Conservation (phyloP, 2,329 filamentous ascomycete species). For the Pyrenochaeta sp. region DNA sequence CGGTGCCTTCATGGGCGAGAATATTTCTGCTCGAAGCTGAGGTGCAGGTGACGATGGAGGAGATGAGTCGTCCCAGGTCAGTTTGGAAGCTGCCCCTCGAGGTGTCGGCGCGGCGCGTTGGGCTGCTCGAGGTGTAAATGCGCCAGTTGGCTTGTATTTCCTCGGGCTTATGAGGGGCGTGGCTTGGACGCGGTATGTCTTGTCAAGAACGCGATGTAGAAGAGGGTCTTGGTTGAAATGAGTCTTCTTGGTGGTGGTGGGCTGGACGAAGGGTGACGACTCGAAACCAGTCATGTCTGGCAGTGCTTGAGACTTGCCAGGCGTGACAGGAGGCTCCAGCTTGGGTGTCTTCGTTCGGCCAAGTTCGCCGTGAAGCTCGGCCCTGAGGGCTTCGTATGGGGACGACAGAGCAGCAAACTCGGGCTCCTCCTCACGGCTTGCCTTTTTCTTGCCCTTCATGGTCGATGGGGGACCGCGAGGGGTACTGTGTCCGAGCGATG, state of each 20-base stretch:
- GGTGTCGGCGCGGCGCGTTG: slow-evolving; percentile 36
- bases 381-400: slow-evolving; percentile 76
- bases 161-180: slow-evolving; percentile 78
- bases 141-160: slow-evolving; percentile 52
- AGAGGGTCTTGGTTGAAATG: slow-evolving; percentile 71
- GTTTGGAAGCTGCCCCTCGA: slow-evolving; percentile 26
- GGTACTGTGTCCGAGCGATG: slow-evolving; percentile 66
- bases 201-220: slow-evolving; percentile 91
- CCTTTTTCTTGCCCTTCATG: slow-evolving; percentile 18
- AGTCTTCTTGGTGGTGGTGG: slow-evolving; percentile 40
- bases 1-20: slow-evolving; percentile 72
- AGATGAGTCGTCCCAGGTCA: slow-evolving; percentile 53
- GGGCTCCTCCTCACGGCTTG: slow-evolving; percentile 44
- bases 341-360: slow-evolving; percentile 45
- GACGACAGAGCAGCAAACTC: slow-evolving; percentile 73
- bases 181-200: slow-evolving; percentile 91
- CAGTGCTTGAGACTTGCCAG: slow-evolving; percentile 43
- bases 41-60: slow-evolving; percentile 70
- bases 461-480: slow-evolving; percentile 53
- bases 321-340: slow-evolving; percentile 46
- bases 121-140: slow-evolving; percentile 47
- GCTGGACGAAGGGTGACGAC: slow-evolving; percentile 62
- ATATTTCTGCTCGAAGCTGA: slow-evolving; percentile 83
- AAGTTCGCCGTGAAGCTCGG: slow-evolving; percentile 73
- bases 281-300: slow-evolving; percentile 53